Conservation (phyloP, 257 asterid species). For the Solanum paucissectum region DNA sequence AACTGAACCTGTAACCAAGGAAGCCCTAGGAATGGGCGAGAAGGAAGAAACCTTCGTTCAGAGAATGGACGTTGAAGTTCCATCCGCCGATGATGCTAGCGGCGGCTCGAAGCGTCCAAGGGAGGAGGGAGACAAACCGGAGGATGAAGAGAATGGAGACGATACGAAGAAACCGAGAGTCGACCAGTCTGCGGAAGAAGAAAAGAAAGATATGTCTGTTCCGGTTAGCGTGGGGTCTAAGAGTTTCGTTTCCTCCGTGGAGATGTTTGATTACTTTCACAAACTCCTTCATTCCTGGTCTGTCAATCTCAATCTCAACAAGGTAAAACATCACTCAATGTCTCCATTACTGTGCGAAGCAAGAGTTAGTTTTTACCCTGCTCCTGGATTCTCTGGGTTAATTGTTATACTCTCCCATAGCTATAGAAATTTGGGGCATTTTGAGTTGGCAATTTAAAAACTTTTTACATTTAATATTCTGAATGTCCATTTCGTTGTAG, state of each 20-base stretch:
- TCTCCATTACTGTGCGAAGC: not conserved
- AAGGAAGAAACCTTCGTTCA: not conserved
- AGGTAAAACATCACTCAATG: conserved; percentile 27
- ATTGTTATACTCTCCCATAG: not conserved
- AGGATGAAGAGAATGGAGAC: conserved; percentile 17
- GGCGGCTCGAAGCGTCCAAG: conserved; percentile 45
- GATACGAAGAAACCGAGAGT: conserved; percentile 33
- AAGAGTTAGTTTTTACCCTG: not conserved
- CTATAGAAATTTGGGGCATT: not conserved
- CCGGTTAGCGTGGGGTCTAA: conserved; percentile 48
- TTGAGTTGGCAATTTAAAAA: not conserved
- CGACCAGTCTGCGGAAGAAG: conserved; percentile 4
- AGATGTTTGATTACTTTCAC: conserved; percentile 63
- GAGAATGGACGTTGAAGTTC: conserved; percentile 25
- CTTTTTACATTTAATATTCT: not conserved
- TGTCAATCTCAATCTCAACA: conserved; percentile 46
- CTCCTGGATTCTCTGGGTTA: not conserved
- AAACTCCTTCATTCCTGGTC: conserved; percentile 70
- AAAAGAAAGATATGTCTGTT: conserved; percentile 2
- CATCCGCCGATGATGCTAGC: not conserved
- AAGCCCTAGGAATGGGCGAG: not conserved
- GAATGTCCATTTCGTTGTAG: not conserved
- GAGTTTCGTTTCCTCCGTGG: conserved; percentile 51
- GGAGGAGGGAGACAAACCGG: conserved; percentile 25
- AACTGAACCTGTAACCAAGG: conserved; percentile 8